Conservation (phyloP, 106 monocot genomes). For the Dendrobium catenatum region DNA sequence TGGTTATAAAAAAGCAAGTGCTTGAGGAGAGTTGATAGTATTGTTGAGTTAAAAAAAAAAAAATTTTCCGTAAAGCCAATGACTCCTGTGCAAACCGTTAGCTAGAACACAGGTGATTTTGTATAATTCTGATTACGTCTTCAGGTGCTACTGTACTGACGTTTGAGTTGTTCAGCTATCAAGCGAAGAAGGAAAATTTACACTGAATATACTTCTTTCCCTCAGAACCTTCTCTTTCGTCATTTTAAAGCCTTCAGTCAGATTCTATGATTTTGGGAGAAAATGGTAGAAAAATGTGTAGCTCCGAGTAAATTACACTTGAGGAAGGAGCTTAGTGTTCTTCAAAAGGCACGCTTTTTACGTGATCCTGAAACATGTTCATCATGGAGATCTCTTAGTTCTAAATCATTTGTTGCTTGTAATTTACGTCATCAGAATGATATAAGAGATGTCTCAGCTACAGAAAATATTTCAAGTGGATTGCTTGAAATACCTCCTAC, state of each 20-base stretch:
- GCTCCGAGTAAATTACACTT: slow-evolving; percentile 90
- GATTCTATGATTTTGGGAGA: not conserved
- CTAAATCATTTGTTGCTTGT: slow-evolving; percentile 45
- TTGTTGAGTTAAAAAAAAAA: not conserved
- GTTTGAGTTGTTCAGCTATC: not conserved
- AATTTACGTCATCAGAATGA: slow-evolving; percentile 25
- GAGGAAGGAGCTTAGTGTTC: slow-evolving; percentile 76
- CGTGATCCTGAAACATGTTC: slow-evolving; percentile 93
- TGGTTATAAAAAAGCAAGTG: not conserved
- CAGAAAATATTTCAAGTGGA: slow-evolving; percentile 13
- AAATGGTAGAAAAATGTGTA: slow-evolving; percentile 65
- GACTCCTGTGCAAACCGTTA: not conserved
- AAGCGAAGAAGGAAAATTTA: not conserved
- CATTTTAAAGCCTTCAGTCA: not conserved
- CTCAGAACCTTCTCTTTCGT: not conserved
- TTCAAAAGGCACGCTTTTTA: slow-evolving; percentile 65
- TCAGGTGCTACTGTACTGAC: not conserved
- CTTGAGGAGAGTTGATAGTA: not conserved
- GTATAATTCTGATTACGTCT: not conserved
- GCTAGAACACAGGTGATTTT: not conserved
- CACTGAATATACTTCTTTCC: not conserved
- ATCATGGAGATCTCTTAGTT: slow-evolving; percentile 78
- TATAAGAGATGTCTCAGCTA: slow-evolving; percentile 1
- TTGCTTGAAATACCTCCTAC: slow-evolving; percentile 20
- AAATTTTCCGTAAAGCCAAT: not conserved